Evolutionary conservation across 2,329 filamentous ascomycete genomes (phyloP).

Genomic region (Gnomoniopsis sp.): DNA sequence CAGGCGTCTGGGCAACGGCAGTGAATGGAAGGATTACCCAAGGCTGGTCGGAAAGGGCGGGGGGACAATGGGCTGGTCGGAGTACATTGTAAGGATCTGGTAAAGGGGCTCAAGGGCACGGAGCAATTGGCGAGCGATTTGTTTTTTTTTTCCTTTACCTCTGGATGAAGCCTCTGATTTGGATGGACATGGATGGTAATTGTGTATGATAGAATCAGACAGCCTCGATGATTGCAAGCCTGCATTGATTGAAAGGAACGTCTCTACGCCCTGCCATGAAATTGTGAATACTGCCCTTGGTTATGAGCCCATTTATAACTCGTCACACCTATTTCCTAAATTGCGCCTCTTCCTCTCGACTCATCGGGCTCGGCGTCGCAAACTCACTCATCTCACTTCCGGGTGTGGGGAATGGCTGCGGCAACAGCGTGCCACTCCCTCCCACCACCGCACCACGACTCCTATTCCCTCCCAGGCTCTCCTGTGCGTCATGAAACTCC

Average conservation of each 20-base stretch:
- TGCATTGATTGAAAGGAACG: too few relatives aligned
- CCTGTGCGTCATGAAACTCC: background rate
- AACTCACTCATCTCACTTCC: constrained; percentile 16
- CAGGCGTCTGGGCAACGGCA: background rate
- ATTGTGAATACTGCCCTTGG: background rate
- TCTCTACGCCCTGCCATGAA: background rate
- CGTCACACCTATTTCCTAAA: background rate
- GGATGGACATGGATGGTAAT: too few relatives aligned
- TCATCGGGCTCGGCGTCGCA: constrained; percentile 14
- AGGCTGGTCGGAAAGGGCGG: background rate
- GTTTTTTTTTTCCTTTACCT: too few relatives aligned
- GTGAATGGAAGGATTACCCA: background rate
- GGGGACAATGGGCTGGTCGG: too few relatives aligned
- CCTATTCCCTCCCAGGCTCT: background rate
- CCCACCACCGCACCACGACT: background rate
- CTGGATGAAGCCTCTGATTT: too few relatives aligned
- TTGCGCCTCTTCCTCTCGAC: constrained; percentile 3
- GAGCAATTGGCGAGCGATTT: too few relatives aligned
- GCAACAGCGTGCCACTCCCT: background rate
- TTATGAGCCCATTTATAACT: background rate
- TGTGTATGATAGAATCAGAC: too few relatives aligned
- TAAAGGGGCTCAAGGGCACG: too few relatives aligned
- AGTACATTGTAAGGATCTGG: too few relatives aligned
- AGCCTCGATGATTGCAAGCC: too few relatives aligned
- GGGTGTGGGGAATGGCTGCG: constrained; percentile 12